phyloP scores from a whole-genome alignment of 169 alveolate species.

The Eimeria tenella region DNA sequence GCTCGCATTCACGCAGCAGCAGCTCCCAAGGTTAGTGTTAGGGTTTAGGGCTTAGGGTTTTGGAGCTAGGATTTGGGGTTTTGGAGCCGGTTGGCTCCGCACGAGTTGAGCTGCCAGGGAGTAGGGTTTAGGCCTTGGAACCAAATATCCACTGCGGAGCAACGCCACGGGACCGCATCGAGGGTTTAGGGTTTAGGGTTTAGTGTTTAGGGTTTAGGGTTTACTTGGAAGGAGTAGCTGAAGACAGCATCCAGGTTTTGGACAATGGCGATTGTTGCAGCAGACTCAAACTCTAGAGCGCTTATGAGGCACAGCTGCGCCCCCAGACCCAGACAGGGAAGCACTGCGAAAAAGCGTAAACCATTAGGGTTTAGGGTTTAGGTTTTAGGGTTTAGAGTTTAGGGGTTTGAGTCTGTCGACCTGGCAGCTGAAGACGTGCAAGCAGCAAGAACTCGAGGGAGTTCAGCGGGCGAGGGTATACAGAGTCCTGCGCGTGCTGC shows the following conservation, averaged over 20 bases:
- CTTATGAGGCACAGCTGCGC: conserved; percentile 63
- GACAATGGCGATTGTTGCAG: conserved; percentile 49
- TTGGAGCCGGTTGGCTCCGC: too few relatives aligned
- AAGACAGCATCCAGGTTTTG: conserved; percentile 62
- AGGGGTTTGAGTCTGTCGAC: neutral
- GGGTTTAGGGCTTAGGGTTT: too few relatives aligned
- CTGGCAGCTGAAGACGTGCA: neutral
- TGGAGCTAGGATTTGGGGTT: too few relatives aligned
- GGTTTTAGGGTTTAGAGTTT: neutral
- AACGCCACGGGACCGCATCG: neutral
- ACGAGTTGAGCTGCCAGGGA: neutral
- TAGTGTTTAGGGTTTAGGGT: conserved; percentile 23
- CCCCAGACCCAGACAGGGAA: conserved; percentile 46
- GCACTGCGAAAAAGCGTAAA: neutral
- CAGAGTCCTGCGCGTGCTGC: too few relatives aligned
- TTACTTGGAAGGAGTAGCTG: conserved; percentile 53
- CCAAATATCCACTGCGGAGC: neutral
- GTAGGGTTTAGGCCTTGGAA: neutral
- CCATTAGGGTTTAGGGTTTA: neutral
- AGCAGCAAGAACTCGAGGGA: too few relatives aligned
- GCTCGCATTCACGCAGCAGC: neutral
- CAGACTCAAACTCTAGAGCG: conserved; percentile 44
- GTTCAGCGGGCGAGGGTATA: too few relatives aligned
- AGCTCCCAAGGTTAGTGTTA: neutral
- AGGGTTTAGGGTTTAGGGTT: neutral